Conservation (phyloP, 441 rosid genomes). For the Jatropha multifida region DNA sequence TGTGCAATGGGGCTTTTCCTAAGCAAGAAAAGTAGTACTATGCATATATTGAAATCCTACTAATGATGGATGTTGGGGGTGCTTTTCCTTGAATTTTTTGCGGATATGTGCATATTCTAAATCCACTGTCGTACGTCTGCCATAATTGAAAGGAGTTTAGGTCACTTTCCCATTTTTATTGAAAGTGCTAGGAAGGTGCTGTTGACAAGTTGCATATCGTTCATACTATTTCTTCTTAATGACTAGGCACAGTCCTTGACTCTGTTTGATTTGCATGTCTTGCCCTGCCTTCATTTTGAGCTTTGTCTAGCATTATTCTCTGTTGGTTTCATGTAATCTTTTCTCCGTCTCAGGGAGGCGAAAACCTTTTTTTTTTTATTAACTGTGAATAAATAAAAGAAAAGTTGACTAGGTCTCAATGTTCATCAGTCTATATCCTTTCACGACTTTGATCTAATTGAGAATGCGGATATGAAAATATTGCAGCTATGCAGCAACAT, state of each 20-base stretch:
- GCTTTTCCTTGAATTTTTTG: background rate
- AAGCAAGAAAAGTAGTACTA: background rate
- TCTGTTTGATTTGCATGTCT: background rate
- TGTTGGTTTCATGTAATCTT: background rate
- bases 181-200: background rate
- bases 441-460: background rate
- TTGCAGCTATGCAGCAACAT: constrained; percentile 80
- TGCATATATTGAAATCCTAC: background rate
- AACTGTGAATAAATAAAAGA: background rate
- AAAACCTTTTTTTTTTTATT: background rate
- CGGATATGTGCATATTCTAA: background rate
- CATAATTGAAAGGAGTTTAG: background rate
- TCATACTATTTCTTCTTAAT: background rate
- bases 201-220: background rate
- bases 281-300: background rate
- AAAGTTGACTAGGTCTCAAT: background rate
- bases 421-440: background rate
- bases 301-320: background rate
- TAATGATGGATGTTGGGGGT: background rate
- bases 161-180: background rate
- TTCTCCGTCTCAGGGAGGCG: background rate
- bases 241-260: background rate
- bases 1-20: background rate
- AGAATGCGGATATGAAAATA: background rate
- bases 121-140: background rate